These are phyloP conservation scores for Chaetothyriales sp. DNA, from an alignment of 2,329 filamentous ascomycete species.

Conservation along the genomic window DNA sequence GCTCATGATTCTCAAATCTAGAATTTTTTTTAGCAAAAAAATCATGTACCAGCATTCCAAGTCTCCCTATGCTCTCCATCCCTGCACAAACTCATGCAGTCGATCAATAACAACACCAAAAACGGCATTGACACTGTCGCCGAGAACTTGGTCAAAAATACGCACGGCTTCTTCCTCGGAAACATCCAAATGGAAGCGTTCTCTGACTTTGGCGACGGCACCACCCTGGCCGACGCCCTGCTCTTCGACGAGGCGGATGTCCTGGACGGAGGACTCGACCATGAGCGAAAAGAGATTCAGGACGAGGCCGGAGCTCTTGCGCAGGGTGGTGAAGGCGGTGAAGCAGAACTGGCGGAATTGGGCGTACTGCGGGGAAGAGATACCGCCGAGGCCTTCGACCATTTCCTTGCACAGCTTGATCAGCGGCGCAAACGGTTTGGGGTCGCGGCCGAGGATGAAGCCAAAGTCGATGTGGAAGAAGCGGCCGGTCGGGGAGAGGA, in stretches of 20 bases:
- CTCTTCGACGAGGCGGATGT: constrained; percentile 82
- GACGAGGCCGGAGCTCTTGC: constrained; percentile 81
- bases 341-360: constrained; percentile 94
- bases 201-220: constrained; percentile 84
- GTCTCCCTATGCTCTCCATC: constrained; percentile 53
- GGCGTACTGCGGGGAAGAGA: constrained; percentile 60
- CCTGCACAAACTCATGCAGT: constrained; percentile 85
- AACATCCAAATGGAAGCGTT: constrained; percentile 83
- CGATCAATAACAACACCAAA: constrained; percentile 92
- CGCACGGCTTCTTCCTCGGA: constrained; percentile 83
- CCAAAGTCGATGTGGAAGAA: constrained; percentile 99
- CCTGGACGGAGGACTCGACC: constrained; percentile 94
- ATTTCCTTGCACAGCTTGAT: constrained; percentile 98
- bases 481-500: constrained; percentile 76
- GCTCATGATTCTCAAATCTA: background rate
- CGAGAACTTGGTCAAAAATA: constrained; percentile 77
- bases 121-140: constrained; percentile 77
- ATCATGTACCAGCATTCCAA: background rate
- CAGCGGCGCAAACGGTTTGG: constrained; percentile 89
- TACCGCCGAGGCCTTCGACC: constrained; percentile 95
- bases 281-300: constrained; percentile 92
- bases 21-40: background rate
- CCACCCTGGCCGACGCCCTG: constrained; percentile 13
- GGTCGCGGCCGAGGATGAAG: constrained; percentile 91
- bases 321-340: constrained; percentile 78